Conservation (phyloP, 2,329 filamentous ascomycete species). For the Fusarium drepaniforme region DNA sequence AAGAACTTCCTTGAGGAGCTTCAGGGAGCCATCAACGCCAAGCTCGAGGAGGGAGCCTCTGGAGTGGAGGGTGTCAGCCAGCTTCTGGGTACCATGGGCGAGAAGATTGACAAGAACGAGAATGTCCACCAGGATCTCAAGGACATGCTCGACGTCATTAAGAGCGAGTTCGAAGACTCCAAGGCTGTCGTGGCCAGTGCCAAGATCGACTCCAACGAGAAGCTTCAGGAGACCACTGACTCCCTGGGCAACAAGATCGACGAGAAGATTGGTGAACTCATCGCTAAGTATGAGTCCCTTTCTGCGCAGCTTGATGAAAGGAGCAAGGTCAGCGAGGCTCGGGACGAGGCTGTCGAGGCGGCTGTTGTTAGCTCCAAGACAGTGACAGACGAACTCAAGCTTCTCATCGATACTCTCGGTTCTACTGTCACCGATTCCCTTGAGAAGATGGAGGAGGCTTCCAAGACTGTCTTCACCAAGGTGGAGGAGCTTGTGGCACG, state of each 20-base stretch:
- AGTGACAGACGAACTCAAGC: slow-evolving; percentile 87
- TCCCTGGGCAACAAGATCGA: slow-evolving; percentile 68
- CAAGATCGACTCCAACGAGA: slow-evolving; percentile 87
- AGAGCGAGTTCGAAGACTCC: slow-evolving; percentile 88
- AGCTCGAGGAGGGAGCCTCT: slow-evolving; percentile 80
- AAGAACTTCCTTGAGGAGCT: slow-evolving; percentile 83
- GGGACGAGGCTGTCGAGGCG: slow-evolving; percentile 78
- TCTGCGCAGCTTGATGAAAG: slow-evolving; percentile 81
- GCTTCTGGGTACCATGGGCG: slow-evolving; percentile 74
- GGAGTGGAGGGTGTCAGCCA: slow-evolving; percentile 81
- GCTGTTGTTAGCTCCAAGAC: slow-evolving; percentile 81
- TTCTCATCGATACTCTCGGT: slow-evolving; percentile 87
- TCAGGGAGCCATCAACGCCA: slow-evolving; percentile 80
- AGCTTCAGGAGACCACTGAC: slow-evolving; percentile 71
- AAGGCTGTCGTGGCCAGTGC: slow-evolving; percentile 82
- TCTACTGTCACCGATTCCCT: slow-evolving; percentile 83
- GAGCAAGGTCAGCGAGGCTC: slow-evolving; percentile 78
- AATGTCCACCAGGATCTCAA: slow-evolving; percentile 73
- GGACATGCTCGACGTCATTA: slow-evolving; percentile 81
- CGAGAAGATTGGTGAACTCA: slow-evolving; percentile 79
- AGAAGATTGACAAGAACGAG: slow-evolving; percentile 70
- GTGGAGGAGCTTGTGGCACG: slow-evolving; percentile 84
- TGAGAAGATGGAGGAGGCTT: slow-evolving; percentile 89
- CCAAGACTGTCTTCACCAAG: slow-evolving; percentile 85
- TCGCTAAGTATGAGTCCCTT: slow-evolving; percentile 90